These are phyloP conservation scores for Lanmaoa pseudosensibilis DNA, from an alignment of 768 basidiomycete genomes.

Conservation along the genomic window DNA sequence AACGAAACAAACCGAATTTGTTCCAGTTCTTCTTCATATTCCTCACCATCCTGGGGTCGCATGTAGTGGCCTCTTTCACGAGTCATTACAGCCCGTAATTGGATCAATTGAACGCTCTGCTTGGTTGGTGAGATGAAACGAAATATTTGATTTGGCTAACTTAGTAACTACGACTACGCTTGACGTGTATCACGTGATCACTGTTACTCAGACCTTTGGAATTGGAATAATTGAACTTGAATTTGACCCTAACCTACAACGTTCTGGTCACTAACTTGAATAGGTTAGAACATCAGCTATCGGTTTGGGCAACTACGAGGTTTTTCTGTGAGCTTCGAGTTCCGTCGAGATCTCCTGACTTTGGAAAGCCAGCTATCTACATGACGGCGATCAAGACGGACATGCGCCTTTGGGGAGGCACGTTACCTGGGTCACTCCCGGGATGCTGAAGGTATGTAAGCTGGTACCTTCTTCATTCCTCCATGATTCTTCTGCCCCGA, in stretches of 20 bases:
- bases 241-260: neutral
- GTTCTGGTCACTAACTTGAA: neutral
- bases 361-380: conserved; percentile 5
- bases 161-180: too few species aligned
- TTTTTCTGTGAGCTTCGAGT: conserved; percentile 2
- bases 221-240: neutral
- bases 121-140: neutral
- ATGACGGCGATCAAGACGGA: conserved; percentile 29
- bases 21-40: conserved; percentile 66
- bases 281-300: neutral
- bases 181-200: conserved; percentile 18
- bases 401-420: conserved; percentile 19
- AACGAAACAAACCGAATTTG: conserved; percentile 52
- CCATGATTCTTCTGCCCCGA: conserved; percentile 13
- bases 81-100: conserved; percentile 20
- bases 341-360: conserved; percentile 8
- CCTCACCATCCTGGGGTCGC: conserved; percentile 33
- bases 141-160: too few species aligned
- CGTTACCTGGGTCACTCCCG: conserved; percentile 2
- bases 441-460: conserved; percentile 14
- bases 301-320: neutral
- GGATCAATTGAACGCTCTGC: neutral
- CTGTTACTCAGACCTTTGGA: too few species aligned
- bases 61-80: conserved; percentile 23
- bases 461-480: conserved; percentile 1